Conservation (phyloP, 2,329 filamentous ascomycete genomes). For the Aspergillus proliferans region DNA sequence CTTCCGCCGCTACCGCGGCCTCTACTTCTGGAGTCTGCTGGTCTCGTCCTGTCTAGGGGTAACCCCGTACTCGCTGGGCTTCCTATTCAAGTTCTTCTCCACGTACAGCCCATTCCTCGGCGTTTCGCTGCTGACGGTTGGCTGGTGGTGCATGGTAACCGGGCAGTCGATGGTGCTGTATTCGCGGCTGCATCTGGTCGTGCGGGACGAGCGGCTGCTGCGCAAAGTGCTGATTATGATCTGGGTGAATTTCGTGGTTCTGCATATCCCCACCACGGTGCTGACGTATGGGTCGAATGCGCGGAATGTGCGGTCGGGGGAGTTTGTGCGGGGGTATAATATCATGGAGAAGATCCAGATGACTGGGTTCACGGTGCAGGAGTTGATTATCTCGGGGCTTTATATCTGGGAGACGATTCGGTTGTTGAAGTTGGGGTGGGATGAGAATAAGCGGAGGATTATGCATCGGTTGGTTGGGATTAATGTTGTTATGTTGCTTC, state of each 20-base stretch:
- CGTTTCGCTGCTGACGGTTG: slow-evolving; percentile 44
- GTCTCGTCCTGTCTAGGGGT: slow-evolving; percentile 30
- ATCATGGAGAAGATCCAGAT: slow-evolving; percentile 44
- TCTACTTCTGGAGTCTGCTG: slow-evolving; percentile 41
- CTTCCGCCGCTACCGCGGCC: slow-evolving; percentile 33
- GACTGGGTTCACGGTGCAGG: slow-evolving; percentile 42
- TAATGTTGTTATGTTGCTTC: slow-evolving; percentile 42
- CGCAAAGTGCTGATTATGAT: slow-evolving; percentile 53
- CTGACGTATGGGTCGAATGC: slow-evolving; percentile 45
- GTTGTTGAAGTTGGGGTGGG: slow-evolving; percentile 32
- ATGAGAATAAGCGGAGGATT: slow-evolving; percentile 24
- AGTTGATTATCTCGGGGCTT: slow-evolving; percentile 42
- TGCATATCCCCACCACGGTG: slow-evolving; percentile 51
- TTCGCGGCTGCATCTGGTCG: slow-evolving; percentile 56
- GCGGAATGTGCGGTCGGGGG: slow-evolving; percentile 8
- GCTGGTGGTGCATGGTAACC: slow-evolving; percentile 56
- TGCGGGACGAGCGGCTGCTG: slow-evolving; percentile 46
- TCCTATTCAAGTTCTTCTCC: slow-evolving; percentile 37
- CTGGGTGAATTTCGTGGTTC: slow-evolving; percentile 46
- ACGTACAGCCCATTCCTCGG: slow-evolving; percentile 25
- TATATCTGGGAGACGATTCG: slow-evolving; percentile 51
- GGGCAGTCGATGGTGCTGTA: slow-evolving; percentile 58
- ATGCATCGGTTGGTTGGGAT: slow-evolving; percentile 43
- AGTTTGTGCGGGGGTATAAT: slow-evolving; percentile 37
- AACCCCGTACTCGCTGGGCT: slow-evolving; percentile 35